Conservation (phyloP, 495 filamentous ascomycete species). For the Lophiotrema nucula region DNA sequence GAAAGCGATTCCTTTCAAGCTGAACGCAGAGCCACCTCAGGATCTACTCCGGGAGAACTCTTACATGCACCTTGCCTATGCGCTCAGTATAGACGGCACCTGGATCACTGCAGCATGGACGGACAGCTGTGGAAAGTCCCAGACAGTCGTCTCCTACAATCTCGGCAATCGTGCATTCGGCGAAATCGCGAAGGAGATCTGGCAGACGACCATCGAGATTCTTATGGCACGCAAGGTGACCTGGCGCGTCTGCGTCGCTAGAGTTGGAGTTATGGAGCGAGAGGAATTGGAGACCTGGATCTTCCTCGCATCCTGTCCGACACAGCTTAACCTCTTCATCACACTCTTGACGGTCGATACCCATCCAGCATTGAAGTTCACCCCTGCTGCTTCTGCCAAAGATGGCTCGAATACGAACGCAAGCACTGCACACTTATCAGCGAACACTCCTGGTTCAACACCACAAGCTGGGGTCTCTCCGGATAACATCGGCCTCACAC, state of each 20-base stretch:
- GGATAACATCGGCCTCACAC: constrained; percentile 47
- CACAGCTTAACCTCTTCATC: constrained; percentile 46
- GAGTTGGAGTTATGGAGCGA: constrained; percentile 66
- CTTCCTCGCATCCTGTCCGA: constrained; percentile 42
- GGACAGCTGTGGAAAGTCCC: constrained; percentile 73
- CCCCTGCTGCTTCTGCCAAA: constrained; percentile 49
- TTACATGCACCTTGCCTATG: constrained; percentile 84
- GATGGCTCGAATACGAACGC: background rate
- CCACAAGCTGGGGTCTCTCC: constrained; percentile 43
- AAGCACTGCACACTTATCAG: no score
- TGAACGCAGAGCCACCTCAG: constrained; percentile 62
- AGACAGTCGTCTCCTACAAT: constrained; percentile 77
- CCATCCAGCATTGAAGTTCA: constrained; percentile 62
- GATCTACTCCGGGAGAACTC: constrained; percentile 80
- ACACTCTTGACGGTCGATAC: constrained; percentile 66
- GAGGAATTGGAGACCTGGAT: constrained; percentile 70
- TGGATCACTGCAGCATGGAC: constrained; percentile 95
- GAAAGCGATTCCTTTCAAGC: constrained; percentile 73
- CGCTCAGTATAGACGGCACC: constrained; percentile 72
- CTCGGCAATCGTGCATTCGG: constrained; percentile 53
- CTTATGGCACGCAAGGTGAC: constrained; percentile 66
- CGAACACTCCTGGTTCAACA: constrained; percentile 2
- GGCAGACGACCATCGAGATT: constrained; percentile 77
- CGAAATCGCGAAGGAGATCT: constrained; percentile 76
- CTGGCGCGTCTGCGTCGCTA: constrained; percentile 79